These are phyloP conservation scores for Mycena albidolilacea DNA, from an alignment of 768 basidiomycete species.

Conservation along the genomic window DNA sequence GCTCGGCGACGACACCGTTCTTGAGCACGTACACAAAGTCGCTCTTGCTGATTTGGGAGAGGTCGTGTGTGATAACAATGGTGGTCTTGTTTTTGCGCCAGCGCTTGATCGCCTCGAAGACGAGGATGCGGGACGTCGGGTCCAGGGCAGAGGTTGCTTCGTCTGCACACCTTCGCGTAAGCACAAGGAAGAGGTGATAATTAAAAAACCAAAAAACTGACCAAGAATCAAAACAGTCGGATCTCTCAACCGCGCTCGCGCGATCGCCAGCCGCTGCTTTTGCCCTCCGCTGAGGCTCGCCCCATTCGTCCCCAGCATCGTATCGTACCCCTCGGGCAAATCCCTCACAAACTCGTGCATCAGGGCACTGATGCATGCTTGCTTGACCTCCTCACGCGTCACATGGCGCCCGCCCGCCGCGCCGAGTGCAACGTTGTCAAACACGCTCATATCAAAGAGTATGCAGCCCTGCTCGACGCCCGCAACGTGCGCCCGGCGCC, in stretches of 20 bases:
- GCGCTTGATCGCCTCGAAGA: slow-evolving; percentile 66
- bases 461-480: slow-evolving; percentile 79
- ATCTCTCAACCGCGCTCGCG: slow-evolving; percentile 78
- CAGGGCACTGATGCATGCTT: slow-evolving; percentile 78
- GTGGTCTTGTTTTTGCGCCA: slow-evolving; percentile 81
- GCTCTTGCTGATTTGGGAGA: slow-evolving; percentile 69
- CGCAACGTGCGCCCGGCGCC: slow-evolving; percentile 71
- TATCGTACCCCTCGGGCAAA: slow-evolving; percentile 83
- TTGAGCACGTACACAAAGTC: slow-evolving; percentile 88
- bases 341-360: slow-evolving; percentile 80
- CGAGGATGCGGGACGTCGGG: slow-evolving; percentile 77
- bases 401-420: slow-evolving; percentile 65
- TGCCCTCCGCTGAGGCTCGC: slow-evolving; percentile 82
- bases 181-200: neutral
- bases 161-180: slow-evolving; percentile 49
- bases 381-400: slow-evolving; percentile 73
- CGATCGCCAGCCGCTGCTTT: slow-evolving; percentile 83
- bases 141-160: slow-evolving; percentile 79
- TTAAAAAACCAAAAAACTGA: slow-evolving; percentile 50
- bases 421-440: slow-evolving; percentile 86
- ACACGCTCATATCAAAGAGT: slow-evolving; percentile 79
- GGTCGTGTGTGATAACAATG: slow-evolving; percentile 86
- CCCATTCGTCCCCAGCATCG: slow-evolving; percentile 73
- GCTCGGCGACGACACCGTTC: slow-evolving; percentile 75
- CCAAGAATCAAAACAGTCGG: slow-evolving; percentile 85